phyloP scores from a whole-genome alignment of 163 green algal genomes.

The Picocystis sp. region DNA sequence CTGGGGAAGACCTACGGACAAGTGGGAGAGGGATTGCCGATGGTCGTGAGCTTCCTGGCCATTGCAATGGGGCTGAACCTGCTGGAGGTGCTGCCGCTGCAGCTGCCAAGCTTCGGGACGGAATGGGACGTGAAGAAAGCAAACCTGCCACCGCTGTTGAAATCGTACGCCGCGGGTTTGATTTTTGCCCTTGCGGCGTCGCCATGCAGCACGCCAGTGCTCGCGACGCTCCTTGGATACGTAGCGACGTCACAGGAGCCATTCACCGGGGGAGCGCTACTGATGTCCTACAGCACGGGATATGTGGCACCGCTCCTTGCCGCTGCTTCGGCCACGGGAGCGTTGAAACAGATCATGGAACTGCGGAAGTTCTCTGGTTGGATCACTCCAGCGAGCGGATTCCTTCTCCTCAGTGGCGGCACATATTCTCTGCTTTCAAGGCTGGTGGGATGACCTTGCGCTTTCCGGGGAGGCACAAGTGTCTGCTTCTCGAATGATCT shows the following conservation, averaged over 20 bases:
- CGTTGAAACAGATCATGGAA: conserved; percentile 16
- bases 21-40: conserved; percentile 21
- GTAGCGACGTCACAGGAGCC: conserved; percentile 37
- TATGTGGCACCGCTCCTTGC: conserved; percentile 81
- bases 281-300: conserved; percentile 77
- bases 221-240: conserved; percentile 62
- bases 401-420: conserved; percentile 61
- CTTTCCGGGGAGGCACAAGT: too few relatives aligned
- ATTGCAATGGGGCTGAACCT: conserved; percentile 81
- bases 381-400: conserved; percentile 65
- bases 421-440: conserved; percentile 61
- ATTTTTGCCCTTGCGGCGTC: conserved; percentile 86
- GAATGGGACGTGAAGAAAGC: conserved; percentile 56
- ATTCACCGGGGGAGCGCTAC: conserved; percentile 48
- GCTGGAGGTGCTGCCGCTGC: conserved; percentile 57
- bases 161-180: conserved; percentile 51
- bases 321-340: conserved; percentile 26
- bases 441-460: neutral
- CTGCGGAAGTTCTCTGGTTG: conserved; percentile 37
- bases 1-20: conserved; percentile 65
- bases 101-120: conserved; percentile 47
- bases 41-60: conserved; percentile 41
- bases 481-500: too few relatives aligned
- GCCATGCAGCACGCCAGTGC: conserved; percentile 45
- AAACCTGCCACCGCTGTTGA: conserved; percentile 12